Percentiles rank a stretch among this genome's conserved stretches.
phyloP scores from a whole-genome alignment of 2,329 filamentous ascomycete genomes.

The Thermomyces lanuginosus region DNA sequence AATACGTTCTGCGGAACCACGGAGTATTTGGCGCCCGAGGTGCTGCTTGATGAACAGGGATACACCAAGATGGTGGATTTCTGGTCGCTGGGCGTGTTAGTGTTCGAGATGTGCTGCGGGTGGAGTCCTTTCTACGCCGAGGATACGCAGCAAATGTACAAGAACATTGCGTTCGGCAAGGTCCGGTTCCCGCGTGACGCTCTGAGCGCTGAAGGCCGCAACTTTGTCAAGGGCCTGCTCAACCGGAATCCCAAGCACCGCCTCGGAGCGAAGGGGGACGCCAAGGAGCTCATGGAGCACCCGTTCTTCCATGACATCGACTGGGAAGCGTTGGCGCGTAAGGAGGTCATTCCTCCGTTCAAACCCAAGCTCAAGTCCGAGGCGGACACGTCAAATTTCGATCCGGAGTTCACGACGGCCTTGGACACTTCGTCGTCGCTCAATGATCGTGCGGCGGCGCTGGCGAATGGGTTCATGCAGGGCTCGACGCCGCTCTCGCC shows the following conservation, averaged over 20 bases:
- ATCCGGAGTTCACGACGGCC: constrained; percentile 94
- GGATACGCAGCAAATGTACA: constrained; percentile 99
- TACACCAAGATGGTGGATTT: constrained; percentile 99
- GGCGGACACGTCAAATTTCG: constrained; percentile 94
- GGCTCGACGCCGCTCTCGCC: constrained; percentile 86
- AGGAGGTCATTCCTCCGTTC: constrained; percentile 88
- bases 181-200: constrained; percentile 92
- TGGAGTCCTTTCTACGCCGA: constrained; percentile 99
- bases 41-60: constrained; percentile 84
- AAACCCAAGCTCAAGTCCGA: constrained; percentile 94
- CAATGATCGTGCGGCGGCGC: constrained; percentile 74
- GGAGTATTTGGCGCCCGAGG: constrained; percentile 90
- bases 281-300: constrained; percentile 84
- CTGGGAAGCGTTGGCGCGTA: constrained; percentile 75
- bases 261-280: constrained; percentile 77
- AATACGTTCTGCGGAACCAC: constrained; percentile 99
- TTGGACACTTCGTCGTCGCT: constrained; percentile 72
- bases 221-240: constrained; percentile 93
- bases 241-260: constrained; percentile 96
- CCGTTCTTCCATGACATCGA: constrained; percentile 90
- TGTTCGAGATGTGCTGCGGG: constrained; percentile 99
- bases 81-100: constrained; percentile 92
- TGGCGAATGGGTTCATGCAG: constrained; percentile 65
- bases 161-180: constrained; percentile 98
- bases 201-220: constrained; percentile 81